Evolutionary conservation across 768 basidiomycete species (phyloP).

Genomic region (Collybia mongolica): DNA sequence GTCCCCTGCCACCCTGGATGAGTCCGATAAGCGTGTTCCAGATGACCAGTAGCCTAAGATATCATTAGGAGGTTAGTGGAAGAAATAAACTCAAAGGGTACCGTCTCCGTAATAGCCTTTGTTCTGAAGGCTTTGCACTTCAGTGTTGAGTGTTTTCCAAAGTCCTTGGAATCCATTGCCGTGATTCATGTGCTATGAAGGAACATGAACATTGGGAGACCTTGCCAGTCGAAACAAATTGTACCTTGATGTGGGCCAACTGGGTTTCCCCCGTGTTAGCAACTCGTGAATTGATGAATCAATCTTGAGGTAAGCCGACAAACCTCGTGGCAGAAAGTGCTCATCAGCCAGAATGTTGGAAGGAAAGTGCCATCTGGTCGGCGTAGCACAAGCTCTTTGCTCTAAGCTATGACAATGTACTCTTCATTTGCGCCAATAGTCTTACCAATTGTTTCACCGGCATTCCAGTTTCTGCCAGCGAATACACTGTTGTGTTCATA

Average conservation of each 20-base stretch:
- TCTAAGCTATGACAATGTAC: neutral
- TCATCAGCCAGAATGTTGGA: slow-evolving; percentile 67
- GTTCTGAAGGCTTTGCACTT: slow-evolving; percentile 69
- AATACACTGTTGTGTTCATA: slow-evolving; percentile 81
- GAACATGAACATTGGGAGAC: neutral
- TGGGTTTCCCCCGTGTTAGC: slow-evolving; percentile 22
- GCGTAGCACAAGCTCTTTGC: slow-evolving; percentile 74
- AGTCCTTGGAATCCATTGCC: slow-evolving; percentile 73
- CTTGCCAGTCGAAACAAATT: no score
- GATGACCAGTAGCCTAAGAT: slow-evolving; percentile 77
- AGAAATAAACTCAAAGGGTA: slow-evolving; percentile 19
- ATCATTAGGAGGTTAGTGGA: neutral
- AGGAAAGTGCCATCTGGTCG: slow-evolving; percentile 58
- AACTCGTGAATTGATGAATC: no score
- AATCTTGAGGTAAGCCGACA: slow-evolving; percentile 9
- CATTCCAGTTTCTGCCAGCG: slow-evolving; percentile 83
- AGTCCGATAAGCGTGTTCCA: slow-evolving; percentile 69
- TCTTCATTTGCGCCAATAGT: neutral
- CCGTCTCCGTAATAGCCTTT: slow-evolving; percentile 86
- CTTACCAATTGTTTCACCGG: slow-evolving; percentile 75
- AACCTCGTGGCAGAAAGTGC: slow-evolving; percentile 84
- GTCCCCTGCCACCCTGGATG: slow-evolving; percentile 48
- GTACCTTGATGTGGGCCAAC: slow-evolving; percentile 82
- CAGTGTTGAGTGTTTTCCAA: slow-evolving; percentile 62
- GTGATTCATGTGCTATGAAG: slow-evolving; percentile 74